These are phyloP conservation scores for Dryas octopetala DNA, from an alignment of 306 rosid genomes.

Conservation along the genomic window DNA sequence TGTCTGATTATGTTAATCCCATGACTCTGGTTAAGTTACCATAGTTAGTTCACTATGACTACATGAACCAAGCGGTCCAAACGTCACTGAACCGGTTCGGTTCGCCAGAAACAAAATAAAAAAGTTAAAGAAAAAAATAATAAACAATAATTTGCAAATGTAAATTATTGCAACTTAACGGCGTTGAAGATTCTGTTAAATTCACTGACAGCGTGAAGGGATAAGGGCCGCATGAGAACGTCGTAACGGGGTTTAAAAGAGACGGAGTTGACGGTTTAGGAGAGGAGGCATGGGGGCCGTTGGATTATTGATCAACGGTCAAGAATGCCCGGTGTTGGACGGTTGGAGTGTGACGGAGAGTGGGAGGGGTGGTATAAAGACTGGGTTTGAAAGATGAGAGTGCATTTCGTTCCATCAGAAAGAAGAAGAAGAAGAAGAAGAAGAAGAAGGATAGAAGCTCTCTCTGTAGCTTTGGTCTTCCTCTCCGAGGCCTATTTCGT, in stretches of 20 bases:
- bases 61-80: neutral
- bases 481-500: slow-evolving; percentile 19
- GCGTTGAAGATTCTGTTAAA: slow-evolving; percentile 48
- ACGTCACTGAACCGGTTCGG: slow-evolving; percentile 26
- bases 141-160: neutral
- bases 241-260: slow-evolving; percentile 38
- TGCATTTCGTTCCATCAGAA: slow-evolving; percentile 54
- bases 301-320: slow-evolving; percentile 45
- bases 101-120: slow-evolving; percentile 24
- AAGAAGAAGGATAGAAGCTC: slow-evolving; percentile 23
- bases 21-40: slow-evolving; percentile 35
- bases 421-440: slow-evolving; percentile 15
- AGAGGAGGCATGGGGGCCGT: slow-evolving; percentile 32
- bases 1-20: slow-evolving; percentile 7
- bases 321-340: slow-evolving; percentile 32
- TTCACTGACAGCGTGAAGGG: slow-evolving; percentile 23
- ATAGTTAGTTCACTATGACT: slow-evolving; percentile 23
- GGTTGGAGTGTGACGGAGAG: slow-evolving; percentile 49
- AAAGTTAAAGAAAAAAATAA: neutral
- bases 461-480: slow-evolving; percentile 33
- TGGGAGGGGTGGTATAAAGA: slow-evolving; percentile 44
- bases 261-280: slow-evolving; percentile 40
- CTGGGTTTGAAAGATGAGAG: slow-evolving; percentile 41
- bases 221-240: neutral
- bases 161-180: slow-evolving; percentile 26